Evolutionary conservation across 2,329 filamentous ascomycete species (phyloP).

Genomic region (Xylaria sp.): DNA sequence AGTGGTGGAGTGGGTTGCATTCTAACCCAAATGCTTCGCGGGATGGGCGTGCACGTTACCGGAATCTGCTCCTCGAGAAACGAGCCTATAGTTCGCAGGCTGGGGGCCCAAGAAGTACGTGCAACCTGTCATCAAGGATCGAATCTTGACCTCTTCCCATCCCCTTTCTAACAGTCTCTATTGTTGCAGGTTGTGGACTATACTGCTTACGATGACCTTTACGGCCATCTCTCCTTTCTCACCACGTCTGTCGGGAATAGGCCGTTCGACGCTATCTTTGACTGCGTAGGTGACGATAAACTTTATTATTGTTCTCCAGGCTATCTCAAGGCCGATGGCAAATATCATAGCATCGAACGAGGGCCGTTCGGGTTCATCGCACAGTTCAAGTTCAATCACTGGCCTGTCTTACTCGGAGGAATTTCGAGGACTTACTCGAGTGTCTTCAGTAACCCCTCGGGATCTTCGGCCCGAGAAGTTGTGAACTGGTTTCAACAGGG

Average conservation of each 20-base stretch:
- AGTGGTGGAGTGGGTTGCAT: constrained; percentile 44
- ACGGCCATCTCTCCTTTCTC: constrained; percentile 36
- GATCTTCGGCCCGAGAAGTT: constrained; percentile 32
- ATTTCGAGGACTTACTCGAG: constrained; percentile 36
- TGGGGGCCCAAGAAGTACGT: constrained; percentile 45
- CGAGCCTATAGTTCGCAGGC: constrained; percentile 39
- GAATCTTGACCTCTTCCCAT: background rate
- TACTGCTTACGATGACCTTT: constrained; percentile 38
- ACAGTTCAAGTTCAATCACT: constrained; percentile 38
- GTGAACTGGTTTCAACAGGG: constrained; percentile 28
- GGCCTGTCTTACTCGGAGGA: constrained; percentile 41
- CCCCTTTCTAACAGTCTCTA: background rate
- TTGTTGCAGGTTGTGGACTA: constrained; percentile 43
- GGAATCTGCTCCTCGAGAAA: constrained; percentile 44
- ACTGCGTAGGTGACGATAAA: constrained; percentile 43
- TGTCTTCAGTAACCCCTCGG: constrained; percentile 33
- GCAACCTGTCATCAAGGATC: background rate
- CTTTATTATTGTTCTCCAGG: constrained; percentile 41
- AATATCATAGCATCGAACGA: constrained; percentile 41
- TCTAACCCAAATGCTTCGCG: constrained; percentile 41
- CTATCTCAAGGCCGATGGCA: constrained; percentile 41
- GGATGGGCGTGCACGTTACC: constrained; percentile 40
- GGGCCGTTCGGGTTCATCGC: constrained; percentile 37
- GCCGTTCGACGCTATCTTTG: constrained; percentile 41
- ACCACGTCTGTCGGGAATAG: constrained; percentile 8